A percentile compares a stretch with the other conserved stretches of the same genome.
Evolutionary conservation across 768 basidiomycete species (phyloP).

Genomic region (Thelephora ganbajun): DNA sequence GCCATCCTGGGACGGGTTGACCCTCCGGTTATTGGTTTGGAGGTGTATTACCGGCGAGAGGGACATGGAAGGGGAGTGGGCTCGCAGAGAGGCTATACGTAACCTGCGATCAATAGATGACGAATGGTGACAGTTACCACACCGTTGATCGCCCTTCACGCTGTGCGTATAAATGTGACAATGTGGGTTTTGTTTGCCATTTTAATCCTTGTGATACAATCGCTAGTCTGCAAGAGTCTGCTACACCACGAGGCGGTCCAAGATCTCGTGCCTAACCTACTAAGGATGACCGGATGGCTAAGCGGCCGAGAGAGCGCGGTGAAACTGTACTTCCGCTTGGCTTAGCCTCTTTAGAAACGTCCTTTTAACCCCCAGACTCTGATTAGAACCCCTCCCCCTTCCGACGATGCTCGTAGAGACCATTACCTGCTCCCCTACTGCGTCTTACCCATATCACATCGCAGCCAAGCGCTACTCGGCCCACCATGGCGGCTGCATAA

Average conservation of each 20-base stretch:
- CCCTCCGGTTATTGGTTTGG: conserved; percentile 42
- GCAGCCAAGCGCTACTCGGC: neutral
- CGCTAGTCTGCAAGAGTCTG: too few species aligned
- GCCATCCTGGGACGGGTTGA: conserved; percentile 37
- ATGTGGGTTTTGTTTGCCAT: too few species aligned
- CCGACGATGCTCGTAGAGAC: neutral
- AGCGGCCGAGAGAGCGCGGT: too few species aligned
- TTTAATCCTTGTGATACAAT: too few species aligned
- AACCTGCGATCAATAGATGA: conserved; percentile 5
- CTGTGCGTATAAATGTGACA: too few species aligned
- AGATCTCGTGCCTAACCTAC: too few species aligned
- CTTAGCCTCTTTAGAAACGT: too few species aligned
- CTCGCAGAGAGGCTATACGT: conserved; percentile 23
- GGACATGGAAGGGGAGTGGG: conserved; percentile 33
- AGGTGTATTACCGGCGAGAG: conserved; percentile 26
- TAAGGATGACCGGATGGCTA: too few species aligned
- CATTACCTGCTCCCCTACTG: neutral
- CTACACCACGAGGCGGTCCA: too few species aligned
- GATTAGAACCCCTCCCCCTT: neutral
- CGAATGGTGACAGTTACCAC: neutral
- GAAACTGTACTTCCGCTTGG: too few species aligned
- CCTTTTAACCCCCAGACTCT: too few species aligned
- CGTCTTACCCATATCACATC: neutral
- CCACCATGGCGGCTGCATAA: neutral
- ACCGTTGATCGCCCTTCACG: too few species aligned